Evolutionary conservation across 768 basidiomycete species (phyloP).

Genomic region (Leccinum longicurvipes): DNA sequence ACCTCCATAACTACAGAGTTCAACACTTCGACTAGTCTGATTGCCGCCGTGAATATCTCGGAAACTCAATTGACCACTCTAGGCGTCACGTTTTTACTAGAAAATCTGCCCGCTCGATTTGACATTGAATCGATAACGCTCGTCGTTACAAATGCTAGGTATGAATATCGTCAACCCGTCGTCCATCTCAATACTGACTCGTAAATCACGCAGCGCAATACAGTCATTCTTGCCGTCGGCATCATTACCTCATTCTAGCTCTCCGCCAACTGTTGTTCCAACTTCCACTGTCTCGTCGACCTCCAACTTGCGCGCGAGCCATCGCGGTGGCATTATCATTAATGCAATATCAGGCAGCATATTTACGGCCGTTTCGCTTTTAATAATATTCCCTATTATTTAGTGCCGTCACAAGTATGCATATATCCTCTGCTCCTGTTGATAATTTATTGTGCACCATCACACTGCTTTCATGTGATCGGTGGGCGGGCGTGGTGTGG

Average conservation of each 20-base stretch:
- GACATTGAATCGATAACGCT: slow-evolving; percentile 39
- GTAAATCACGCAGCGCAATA: slow-evolving; percentile 18
- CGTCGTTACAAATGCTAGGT: slow-evolving; percentile 39
- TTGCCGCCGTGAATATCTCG: slow-evolving; percentile 38
- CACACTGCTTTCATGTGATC: too few relatives aligned
- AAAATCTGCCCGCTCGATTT: slow-evolving; percentile 28
- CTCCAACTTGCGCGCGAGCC: neutral
- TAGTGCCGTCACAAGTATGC: slow-evolving; percentile 7
- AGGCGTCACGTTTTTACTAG: slow-evolving; percentile 38
- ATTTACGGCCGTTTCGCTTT: slow-evolving; percentile 12
- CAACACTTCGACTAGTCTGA: slow-evolving; percentile 40
- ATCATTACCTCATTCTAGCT: slow-evolving; percentile 24
- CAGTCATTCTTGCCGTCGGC: slow-evolving; percentile 25
- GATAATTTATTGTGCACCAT: too few relatives aligned
- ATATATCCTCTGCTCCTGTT: too few relatives aligned
- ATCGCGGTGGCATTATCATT: slow-evolving; percentile 12
- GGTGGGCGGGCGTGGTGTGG: too few relatives aligned
- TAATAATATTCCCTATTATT: slow-evolving; percentile 3
- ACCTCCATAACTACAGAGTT: slow-evolving; percentile 35
- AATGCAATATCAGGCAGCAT: slow-evolving; percentile 11
- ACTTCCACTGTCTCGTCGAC: slow-evolving; percentile 8
- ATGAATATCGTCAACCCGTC: neutral
- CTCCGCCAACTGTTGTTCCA: slow-evolving; percentile 13
- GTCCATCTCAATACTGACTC: neutral
- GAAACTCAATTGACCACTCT: slow-evolving; percentile 41